A percentile compares a stretch with the other conserved stretches of the same genome.
phyloP scores from a whole-genome alignment of 805 yeast species.

The Grigorovia jiainica region DNA sequence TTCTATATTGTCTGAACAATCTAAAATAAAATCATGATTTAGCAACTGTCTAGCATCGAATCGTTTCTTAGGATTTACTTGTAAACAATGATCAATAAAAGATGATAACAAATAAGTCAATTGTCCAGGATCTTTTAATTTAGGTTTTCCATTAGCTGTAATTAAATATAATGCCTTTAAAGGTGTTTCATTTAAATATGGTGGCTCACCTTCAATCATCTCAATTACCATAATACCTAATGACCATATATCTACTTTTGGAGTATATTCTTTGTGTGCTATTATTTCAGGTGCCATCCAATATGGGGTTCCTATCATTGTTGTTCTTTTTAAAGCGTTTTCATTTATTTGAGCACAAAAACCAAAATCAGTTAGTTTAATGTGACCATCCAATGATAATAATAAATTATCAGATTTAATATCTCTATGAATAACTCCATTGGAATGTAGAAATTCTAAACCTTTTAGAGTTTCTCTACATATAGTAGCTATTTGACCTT shows the following conservation, averaged over 20 bases:
- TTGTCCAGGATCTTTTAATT: conserved; percentile 78
- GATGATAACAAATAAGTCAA: conserved; percentile 56
- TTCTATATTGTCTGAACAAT: conserved; percentile 47
- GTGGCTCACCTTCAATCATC: conserved; percentile 99
- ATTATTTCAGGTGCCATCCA: conserved; percentile 99
- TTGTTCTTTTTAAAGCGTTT: conserved; percentile 76
- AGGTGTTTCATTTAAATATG: conserved; percentile 93
- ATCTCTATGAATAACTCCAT: conserved; percentile 92
- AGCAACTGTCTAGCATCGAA: conserved; percentile 70
- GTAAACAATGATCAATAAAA: conserved; percentile 70
- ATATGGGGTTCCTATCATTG: conserved; percentile 99
- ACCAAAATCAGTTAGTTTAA: conserved; percentile 91
- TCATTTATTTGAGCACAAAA: conserved; percentile 92
- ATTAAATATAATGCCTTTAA: conserved; percentile 86
- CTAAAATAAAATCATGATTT: conserved; percentile 50
- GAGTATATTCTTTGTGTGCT: conserved; percentile 87
- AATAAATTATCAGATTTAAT: conserved; percentile 91
- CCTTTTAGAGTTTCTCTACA: conserved; percentile 88
- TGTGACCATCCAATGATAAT: conserved; percentile 73
- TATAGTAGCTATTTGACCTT: conserved; percentile 91
- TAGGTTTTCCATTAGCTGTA: conserved; percentile 95
- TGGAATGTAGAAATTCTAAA: conserved; percentile 74
- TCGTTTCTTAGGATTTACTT: conserved; percentile 74
- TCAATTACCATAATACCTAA: conserved; percentile 96
- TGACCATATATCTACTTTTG: conserved; percentile 96